phyloP scores from a whole-genome alignment of 257 asterid genomes.

The Primulina huaijiensis region DNA sequence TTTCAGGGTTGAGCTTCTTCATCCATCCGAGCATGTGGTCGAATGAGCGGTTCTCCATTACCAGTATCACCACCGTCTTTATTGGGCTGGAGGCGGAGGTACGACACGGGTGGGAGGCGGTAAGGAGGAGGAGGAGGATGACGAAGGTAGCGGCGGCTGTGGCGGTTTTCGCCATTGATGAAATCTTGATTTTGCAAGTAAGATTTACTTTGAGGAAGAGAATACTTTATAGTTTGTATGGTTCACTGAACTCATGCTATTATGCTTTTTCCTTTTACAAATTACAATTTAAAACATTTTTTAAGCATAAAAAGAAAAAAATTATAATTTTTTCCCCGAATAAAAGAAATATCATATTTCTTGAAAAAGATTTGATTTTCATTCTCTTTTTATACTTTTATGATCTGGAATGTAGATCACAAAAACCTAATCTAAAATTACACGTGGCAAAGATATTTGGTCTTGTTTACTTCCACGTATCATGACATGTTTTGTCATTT shows the following conservation, averaged over 20 bases:
- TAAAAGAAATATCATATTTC: too few species aligned
- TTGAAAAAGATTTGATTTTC: too few species aligned
- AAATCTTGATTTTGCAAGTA: not conserved
- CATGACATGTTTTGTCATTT: too few species aligned
- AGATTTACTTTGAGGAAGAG: not conserved
- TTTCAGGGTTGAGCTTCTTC: slow-evolving; percentile 76
- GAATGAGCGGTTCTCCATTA: slow-evolving; percentile 96
- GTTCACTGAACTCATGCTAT: not conserved
- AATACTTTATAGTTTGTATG: not conserved
- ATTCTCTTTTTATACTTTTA: too few species aligned
- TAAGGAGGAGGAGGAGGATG: slow-evolving; percentile 28
- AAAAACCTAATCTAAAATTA: too few species aligned
- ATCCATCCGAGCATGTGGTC: slow-evolving; percentile 98
- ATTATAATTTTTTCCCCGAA: too few species aligned
- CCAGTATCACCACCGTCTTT: slow-evolving; percentile 80
- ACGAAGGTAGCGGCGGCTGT: not conserved
- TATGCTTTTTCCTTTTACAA: too few species aligned
- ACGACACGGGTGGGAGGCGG: not conserved
- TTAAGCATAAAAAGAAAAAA: too few species aligned
- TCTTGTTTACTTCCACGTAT: too few species aligned
- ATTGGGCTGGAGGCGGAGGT: slow-evolving; percentile 42
- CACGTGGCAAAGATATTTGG: too few species aligned
- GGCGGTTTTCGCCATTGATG: slow-evolving; percentile 28
- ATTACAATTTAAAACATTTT: too few species aligned
- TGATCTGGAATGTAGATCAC: too few species aligned